phyloP scores from a whole-genome alignment of 164 flowering plant species.

The Umbilicus rupestris region DNA sequence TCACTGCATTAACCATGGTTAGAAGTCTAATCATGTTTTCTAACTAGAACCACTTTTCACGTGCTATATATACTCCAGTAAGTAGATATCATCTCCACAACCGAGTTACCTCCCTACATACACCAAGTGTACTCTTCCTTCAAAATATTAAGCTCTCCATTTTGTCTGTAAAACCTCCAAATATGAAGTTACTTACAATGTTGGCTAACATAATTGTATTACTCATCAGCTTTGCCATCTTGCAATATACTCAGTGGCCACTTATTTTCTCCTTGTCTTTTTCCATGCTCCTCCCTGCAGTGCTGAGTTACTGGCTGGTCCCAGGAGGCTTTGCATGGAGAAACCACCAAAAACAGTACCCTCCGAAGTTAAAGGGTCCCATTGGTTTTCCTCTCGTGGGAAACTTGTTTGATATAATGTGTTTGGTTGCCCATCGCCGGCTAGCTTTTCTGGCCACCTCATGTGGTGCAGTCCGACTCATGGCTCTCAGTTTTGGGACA shows the following conservation, averaged over 20 bases:
- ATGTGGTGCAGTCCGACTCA: constrained; percentile 38
- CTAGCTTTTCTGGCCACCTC: constrained; percentile 35
- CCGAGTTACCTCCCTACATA: constrained; percentile 7
- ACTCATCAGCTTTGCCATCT: constrained; percentile 15
- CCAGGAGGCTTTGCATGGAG: constrained; percentile 70
- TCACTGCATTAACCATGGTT: constrained; percentile 19
- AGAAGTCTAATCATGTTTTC: constrained; percentile 9
- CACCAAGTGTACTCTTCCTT: neutral
- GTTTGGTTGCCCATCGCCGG: constrained; percentile 48
- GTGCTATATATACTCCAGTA: constrained; percentile 20
- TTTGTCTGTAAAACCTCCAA: neutral
- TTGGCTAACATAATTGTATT: constrained; percentile 19
- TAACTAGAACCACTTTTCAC: constrained; percentile 15
- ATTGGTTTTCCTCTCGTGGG: constrained; percentile 56
- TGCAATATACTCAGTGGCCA: constrained; percentile 18
- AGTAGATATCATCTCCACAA: constrained; percentile 14
- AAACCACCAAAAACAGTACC: constrained; percentile 11
- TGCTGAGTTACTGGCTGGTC: constrained; percentile 34
- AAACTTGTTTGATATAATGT: constrained; percentile 28
- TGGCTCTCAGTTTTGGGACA: constrained; percentile 60
- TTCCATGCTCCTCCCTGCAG: constrained; percentile 15
- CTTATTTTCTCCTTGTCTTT: constrained; percentile 16
- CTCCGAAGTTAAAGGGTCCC: constrained; percentile 34
- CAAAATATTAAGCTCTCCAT: neutral
- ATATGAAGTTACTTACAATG: constrained; percentile 21